Conservation (phyloP, 441 rosid genomes). For the Pelargonium citronellum region DNA sequence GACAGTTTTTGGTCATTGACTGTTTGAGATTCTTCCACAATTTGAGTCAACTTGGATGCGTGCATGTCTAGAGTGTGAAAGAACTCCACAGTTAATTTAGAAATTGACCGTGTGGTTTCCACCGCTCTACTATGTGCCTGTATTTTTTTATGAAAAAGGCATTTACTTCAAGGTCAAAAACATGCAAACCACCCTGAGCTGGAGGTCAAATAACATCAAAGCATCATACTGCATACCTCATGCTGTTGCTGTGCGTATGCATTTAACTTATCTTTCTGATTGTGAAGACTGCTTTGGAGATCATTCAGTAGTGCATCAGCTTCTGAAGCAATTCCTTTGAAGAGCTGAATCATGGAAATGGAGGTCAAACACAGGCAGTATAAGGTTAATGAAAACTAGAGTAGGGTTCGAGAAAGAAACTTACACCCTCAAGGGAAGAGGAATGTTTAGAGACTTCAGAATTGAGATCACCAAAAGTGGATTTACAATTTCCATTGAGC, state of each 20-base stretch:
- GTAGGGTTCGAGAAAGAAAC: constrained; percentile 21
- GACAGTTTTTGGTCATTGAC: neutral
- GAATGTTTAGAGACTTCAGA: constrained; percentile 87
- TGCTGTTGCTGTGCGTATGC: constrained; percentile 77
- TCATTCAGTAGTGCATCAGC: constrained; percentile 79
- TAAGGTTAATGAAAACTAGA: neutral
- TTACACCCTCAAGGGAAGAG: constrained; percentile 69
- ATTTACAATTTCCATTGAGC: constrained; percentile 61
- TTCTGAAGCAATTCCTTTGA: constrained; percentile 76
- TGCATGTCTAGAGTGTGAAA: constrained; percentile 10
- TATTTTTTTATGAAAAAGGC: neutral
- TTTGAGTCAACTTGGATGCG: constrained; percentile 9
- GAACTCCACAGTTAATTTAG: neutral
- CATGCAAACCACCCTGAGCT: constrained; percentile 11
- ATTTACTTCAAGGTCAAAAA: constrained; percentile 10
- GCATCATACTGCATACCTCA: constrained; percentile 40
- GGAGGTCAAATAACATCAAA: neutral
- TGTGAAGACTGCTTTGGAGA: constrained; percentile 75
- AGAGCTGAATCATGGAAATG: constrained; percentile 56
- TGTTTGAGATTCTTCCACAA: constrained; percentile 8
- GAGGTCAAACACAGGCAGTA: constrained; percentile 15
- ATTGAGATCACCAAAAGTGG: constrained; percentile 63
- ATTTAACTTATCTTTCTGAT: constrained; percentile 73
- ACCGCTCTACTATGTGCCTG: constrained; percentile 9
- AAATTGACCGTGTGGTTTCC: constrained; percentile 11